These are phyloP conservation scores for Blakeslea trispora DNA, from an alignment of 371 early-diverging fungal genomes.

Conservation along the genomic window DNA sequence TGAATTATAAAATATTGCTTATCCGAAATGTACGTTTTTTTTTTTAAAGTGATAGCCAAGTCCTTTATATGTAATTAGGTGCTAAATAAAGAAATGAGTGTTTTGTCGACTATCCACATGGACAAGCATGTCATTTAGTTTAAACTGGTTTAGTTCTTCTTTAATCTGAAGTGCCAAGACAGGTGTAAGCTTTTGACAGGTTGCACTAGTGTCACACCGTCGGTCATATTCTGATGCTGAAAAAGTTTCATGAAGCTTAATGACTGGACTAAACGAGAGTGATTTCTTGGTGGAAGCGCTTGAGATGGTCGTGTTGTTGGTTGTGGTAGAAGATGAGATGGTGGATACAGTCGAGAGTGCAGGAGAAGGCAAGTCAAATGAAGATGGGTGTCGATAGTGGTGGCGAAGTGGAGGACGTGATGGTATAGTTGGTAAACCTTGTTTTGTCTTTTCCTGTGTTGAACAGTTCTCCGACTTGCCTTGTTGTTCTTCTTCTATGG, in stretches of 20 bases:
- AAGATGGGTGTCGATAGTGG: slow-evolving; percentile 1
- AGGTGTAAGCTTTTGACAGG: slow-evolving; percentile 64
- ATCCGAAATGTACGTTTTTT: too few species aligned
- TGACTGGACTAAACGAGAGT: slow-evolving; percentile 20
- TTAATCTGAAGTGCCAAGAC: slow-evolving; percentile 70
- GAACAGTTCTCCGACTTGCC: too few species aligned
- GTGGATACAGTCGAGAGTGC: slow-evolving; percentile 23
- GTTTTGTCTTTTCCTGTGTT: slow-evolving; percentile 6
- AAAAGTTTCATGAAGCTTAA: slow-evolving; percentile 56
- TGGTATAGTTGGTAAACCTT: slow-evolving; percentile 3
- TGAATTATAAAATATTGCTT: too few species aligned
- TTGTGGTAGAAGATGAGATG: slow-evolving; percentile 1
- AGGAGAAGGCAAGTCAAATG: slow-evolving; percentile 17
- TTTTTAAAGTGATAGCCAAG: too few species aligned
- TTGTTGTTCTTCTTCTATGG: too few species aligned
- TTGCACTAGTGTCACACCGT: slow-evolving; percentile 60
- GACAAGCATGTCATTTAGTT: slow-evolving; percentile 73
- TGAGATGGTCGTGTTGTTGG: background rate
- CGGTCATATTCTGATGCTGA: slow-evolving; percentile 70
- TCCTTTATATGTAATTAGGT: too few species aligned
- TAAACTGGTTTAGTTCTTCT: slow-evolving; percentile 75
- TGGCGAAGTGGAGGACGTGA: slow-evolving; percentile 6
- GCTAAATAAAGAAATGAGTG: slow-evolving; percentile 73
- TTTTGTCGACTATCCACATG: slow-evolving; percentile 70
- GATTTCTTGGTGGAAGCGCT: slow-evolving; percentile 13